These are phyloP conservation scores for Tylopilus rubrobrunneus DNA, from an alignment of 768 basidiomycete genomes.

Conservation along the genomic window DNA sequence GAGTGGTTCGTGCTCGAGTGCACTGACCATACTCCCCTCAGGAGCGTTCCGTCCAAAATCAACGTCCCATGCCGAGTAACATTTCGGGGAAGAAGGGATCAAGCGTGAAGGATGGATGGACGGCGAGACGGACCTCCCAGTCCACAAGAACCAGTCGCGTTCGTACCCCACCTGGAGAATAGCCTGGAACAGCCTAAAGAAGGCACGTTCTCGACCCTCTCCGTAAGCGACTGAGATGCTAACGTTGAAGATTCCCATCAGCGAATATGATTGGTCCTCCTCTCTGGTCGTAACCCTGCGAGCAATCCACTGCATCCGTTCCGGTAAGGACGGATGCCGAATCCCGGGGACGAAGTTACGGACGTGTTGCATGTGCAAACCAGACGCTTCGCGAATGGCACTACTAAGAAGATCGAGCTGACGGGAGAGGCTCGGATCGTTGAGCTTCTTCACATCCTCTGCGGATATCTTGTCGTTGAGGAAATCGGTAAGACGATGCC, in stretches of 20 bases:
- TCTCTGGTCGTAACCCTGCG: conserved; percentile 11
- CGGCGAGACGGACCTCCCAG: background rate
- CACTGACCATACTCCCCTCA: background rate
- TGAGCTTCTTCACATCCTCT: background rate
- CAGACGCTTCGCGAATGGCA: background rate
- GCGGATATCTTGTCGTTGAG: conserved; percentile 1
- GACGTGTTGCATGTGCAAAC: background rate
- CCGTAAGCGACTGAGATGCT: conserved; percentile 16
- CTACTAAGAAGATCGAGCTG: background rate
- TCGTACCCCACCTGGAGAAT: background rate
- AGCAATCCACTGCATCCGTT: conserved; percentile 15
- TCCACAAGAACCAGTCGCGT: background rate
- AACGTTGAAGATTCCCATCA: conserved; percentile 17
- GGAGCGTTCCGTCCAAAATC: background rate
- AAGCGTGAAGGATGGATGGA: background rate
- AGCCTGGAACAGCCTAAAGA: conserved; percentile 6
- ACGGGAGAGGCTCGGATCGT: background rate
- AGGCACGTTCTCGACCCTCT: conserved; percentile 12
- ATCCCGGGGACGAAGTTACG: background rate
- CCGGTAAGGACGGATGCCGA: background rate
- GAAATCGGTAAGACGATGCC: conserved; percentile 6
- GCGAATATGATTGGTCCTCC: conserved; percentile 16
- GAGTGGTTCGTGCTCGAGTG: background rate
- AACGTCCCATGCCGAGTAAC: background rate
- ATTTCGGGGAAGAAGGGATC: background rate